These are phyloP conservation scores for Orychophragmus violaceus DNA, from an alignment of 345 rosid genomes.

Conservation along the genomic window DNA sequence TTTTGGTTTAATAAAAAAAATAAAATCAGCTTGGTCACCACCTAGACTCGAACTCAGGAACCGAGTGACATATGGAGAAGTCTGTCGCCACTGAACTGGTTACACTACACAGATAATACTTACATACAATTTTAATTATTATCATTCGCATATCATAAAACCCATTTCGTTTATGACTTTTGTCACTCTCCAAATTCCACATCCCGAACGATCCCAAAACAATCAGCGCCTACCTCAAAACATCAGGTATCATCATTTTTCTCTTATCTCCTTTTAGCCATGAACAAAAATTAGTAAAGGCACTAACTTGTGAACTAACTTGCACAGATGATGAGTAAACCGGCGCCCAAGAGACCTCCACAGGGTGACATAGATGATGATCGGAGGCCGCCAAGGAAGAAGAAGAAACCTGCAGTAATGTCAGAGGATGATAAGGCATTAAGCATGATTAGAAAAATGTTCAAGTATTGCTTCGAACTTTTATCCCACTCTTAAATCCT, in stretches of 20 bases:
- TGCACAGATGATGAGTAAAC: slow-evolving; percentile 42
- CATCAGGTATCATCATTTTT: slow-evolving; percentile 37
- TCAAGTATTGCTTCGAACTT: slow-evolving; percentile 31
- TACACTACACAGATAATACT: no score
- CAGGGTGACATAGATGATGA: slow-evolving; percentile 32
- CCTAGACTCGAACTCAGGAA: no score
- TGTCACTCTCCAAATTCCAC: no score
- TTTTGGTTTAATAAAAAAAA: no score
- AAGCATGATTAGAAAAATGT: slow-evolving; percentile 47
- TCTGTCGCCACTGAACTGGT: no score
- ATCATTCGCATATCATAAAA: no score
- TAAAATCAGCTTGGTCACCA: no score
- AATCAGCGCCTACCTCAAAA: slow-evolving; percentile 33
- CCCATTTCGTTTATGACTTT: no score
- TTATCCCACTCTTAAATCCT: not conserved
- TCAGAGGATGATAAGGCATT: slow-evolving; percentile 40
- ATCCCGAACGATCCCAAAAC: slow-evolving; percentile 37
- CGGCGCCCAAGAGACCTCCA: slow-evolving; percentile 39
- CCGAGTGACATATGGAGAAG: no score
- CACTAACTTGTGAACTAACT: not conserved
- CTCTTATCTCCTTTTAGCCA: not conserved
- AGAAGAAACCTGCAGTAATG: slow-evolving; percentile 37
- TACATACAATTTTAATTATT: no score
- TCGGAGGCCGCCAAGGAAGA: slow-evolving; percentile 49
- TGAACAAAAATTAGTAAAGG: not conserved